Conservation (phyloP, 345 rosid genomes). For the Firmiana major region DNA sequence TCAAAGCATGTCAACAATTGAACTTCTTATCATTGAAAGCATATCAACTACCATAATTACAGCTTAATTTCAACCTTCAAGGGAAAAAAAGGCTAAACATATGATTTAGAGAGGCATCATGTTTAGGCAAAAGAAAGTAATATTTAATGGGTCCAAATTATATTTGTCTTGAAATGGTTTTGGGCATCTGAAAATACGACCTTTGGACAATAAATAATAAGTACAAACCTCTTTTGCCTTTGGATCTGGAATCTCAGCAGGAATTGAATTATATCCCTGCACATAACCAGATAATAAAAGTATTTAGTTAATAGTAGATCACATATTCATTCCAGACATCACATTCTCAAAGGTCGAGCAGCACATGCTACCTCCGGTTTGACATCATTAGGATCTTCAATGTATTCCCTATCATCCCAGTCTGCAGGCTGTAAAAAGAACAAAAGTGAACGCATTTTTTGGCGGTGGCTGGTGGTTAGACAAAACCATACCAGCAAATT, state of each 20-base stretch:
- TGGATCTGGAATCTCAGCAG: slow-evolving; percentile 58
- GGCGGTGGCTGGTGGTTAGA: not conserved
- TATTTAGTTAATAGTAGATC: slow-evolving; percentile 6
- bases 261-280: slow-evolving; percentile 64
- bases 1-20: slow-evolving; percentile 10
- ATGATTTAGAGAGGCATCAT: not conserved
- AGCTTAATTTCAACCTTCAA: not conserved
- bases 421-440: slow-evolving; percentile 62
- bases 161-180: not conserved
- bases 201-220: not conserved
- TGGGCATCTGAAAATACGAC: not conserved
- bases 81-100: not conserved
- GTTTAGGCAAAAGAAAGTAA: not conserved
- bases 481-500: not conserved
- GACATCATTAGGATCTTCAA: slow-evolving; percentile 72
- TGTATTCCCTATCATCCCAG: slow-evolving; percentile 92
- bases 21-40: not conserved
- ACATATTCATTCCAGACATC: not conserved
- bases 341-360: not conserved
- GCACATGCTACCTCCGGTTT: slow-evolving; percentile 66
- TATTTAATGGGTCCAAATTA: not conserved
- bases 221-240: slow-evolving; percentile 56
- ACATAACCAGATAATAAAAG: slow-evolving; percentile 14
- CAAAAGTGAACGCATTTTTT: not conserved
- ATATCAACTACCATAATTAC: not conserved